Evolutionary conservation across 306 rosid species (phyloP), one percentile per base, ranked within the genome.

Genomic region (Luffa acutangula): DNA sequence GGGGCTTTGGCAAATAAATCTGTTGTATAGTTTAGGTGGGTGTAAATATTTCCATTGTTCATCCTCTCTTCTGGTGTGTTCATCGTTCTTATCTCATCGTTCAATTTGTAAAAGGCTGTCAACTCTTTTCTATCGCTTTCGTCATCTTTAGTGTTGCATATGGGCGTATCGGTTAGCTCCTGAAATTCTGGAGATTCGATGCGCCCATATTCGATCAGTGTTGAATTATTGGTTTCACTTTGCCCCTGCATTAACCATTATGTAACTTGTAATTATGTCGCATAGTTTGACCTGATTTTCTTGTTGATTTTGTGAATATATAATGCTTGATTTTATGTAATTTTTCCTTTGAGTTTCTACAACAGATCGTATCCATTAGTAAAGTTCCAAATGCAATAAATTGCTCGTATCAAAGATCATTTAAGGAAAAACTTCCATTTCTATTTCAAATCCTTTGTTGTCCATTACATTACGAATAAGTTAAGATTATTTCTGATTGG

Each of bases 1-100:
- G 92, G 97, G 99, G 98, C 94, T 88, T 82, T 82, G 87, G 87
- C 83, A 87, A 96, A 95, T 94, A 95, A 96, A 96, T 92, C 81
- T 76, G 87, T 89, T 80, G 84, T 86, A 85, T 81, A 89, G 89
- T 92, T 75, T 90, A 91, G 86, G 89, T 93, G 88, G 81, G 74
- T 93, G 99, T 96, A 91, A 88, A 96, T 93, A 91, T 88, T 81
- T 85, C 62, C 60, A 78, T 81, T 88, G 77, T 74, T 64, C 77
- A 80, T 58, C 80, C 81, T 60, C 54, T 83, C 82, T 87, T 85
- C 79, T 80, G 89, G 87, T 71, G 92, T 91, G 93, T 81, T 82
- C 66, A 49, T 79, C 85, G 84, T 36, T 52, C 43, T 39, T 33
- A 63, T 42, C 62, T 69, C 84, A 81, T 72, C 80, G 80, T 84